Percentiles rank a stretch among this genome's conserved stretches.
These are phyloP conservation scores for Pseudopediastrum boryanum DNA, from an alignment of 139 green algal species.

Conservation along the genomic window DNA sequence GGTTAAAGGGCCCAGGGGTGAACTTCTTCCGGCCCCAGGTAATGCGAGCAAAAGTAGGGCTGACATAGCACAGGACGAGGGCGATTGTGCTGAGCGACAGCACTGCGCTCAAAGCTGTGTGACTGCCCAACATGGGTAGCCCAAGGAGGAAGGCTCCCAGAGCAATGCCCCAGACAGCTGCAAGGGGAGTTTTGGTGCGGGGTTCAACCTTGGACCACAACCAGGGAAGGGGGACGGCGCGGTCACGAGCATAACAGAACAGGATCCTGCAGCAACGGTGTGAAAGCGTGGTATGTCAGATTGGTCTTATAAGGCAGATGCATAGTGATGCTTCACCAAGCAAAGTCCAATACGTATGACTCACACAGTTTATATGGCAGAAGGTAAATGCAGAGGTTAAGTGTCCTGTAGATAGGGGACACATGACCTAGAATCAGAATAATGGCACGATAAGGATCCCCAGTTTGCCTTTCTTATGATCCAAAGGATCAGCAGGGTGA, in stretches of 20 bases:
- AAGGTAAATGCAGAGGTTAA: too few relatives aligned
- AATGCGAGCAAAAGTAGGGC: conserved; percentile 38
- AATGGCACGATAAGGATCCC: too few relatives aligned
- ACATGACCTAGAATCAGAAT: too few relatives aligned
- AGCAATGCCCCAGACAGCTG: conserved; percentile 43
- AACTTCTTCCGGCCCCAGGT: conserved; percentile 42
- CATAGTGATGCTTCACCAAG: too few relatives aligned
- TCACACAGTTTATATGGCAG: too few relatives aligned
- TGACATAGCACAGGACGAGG: conserved; percentile 48
- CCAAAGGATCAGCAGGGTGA: too few relatives aligned
- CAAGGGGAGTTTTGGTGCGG: conserved; percentile 32
- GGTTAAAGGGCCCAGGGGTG: conserved; percentile 45
- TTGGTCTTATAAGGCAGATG: too few relatives aligned
- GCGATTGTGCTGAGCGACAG: conserved; percentile 50
- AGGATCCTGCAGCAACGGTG: conserved; percentile 41
- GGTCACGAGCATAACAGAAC: conserved; percentile 52
- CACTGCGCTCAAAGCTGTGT: conserved; percentile 52
- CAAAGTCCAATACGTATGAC: too few relatives aligned
- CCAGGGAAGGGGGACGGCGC: conserved; percentile 41
- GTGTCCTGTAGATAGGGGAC: too few relatives aligned
- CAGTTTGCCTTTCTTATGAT: too few relatives aligned
- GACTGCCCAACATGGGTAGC: conserved; percentile 46
- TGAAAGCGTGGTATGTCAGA: background rate
- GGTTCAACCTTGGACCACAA: conserved; percentile 48
- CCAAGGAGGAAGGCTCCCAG: conserved; percentile 38